Conservation (phyloP, 768 basidiomycete genomes). For the Pisolithus sp. region DNA sequence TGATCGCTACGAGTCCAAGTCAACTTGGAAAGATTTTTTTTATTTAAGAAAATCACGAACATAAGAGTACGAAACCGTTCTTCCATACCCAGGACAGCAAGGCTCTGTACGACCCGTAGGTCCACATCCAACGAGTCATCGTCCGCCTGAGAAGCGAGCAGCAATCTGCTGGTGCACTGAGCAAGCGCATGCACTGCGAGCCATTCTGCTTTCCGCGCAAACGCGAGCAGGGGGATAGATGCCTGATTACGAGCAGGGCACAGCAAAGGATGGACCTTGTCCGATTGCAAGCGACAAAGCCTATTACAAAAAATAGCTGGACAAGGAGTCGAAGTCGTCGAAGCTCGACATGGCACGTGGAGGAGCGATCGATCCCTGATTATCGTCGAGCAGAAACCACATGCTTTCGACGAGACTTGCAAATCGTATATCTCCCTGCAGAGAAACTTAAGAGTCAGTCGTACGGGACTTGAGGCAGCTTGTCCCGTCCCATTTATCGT, state of each 20-base stretch:
- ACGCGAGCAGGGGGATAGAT: constrained; percentile 50
- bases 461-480: no score
- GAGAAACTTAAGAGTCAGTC: neutral
- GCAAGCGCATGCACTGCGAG: constrained; percentile 66
- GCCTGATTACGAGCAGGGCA: constrained; percentile 74
- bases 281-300: constrained; percentile 64
- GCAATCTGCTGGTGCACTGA: constrained; percentile 56
- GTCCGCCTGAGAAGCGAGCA: constrained; percentile 49
- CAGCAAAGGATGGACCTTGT: constrained; percentile 59
- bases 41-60: constrained; percentile 1
- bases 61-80: constrained; percentile 42
- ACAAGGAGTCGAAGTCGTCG: constrained; percentile 40
- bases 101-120: constrained; percentile 48
- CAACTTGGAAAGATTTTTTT: no score
- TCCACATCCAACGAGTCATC: constrained; percentile 33
- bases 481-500: neutral
- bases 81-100: constrained; percentile 76
- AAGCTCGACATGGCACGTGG: constrained; percentile 47
- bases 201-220: constrained; percentile 58
- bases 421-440: constrained; percentile 73
- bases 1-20: constrained; percentile 21
- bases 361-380: constrained; percentile 39
- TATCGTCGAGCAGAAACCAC: constrained; percentile 69
- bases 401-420: constrained; percentile 54
- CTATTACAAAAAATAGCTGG: constrained; percentile 73